Evolutionary conservation across 257 asterid genomes (phyloP), one percentile per base, ranked within the genome.

Genomic region (Gynochthodes officinalis): DNA sequence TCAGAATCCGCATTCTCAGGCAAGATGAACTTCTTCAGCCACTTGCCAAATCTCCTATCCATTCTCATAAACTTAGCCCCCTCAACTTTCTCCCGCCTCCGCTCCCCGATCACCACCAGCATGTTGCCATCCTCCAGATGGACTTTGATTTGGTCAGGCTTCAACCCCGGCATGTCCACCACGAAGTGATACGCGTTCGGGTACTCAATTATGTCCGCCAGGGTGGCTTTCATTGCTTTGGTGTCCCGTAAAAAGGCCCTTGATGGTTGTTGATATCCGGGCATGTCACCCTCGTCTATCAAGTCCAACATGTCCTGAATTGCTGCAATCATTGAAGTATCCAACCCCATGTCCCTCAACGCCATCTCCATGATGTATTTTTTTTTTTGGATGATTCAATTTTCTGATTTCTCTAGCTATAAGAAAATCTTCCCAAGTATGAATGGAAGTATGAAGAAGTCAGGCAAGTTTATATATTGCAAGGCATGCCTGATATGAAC

Each of bases 121-220:
- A 63, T 67, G 61, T 72, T 75, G 32, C 58, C 78, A 14, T 81
- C 82, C 70, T 79, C 82, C 37, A 82, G 10, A 8, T 79, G 84
- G 4, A 82, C 80, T 23, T 67, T 73, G 40, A 82, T 69, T 3
- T 76, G 75, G 37, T 67, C 80, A 0, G 66, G 7, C 7, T 74
- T 79, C 21, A 82, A 16, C 49, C 82, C 80, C 23, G 84, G 86
- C 84, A 82, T 79, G 75, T 79, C 86, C n/a, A 82, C 64, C 50
- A 79, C 52, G 59, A 79, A 82, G 23, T 46, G 58, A 57, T 71
- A 73, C 3, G 76, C 28, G 11, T 79, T 64, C 0, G 76, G 80
- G 39, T 54, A 64, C 62, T 79, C 82, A 6, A 71, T 67, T 16
- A 79, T 75, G 76, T 82, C 86, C 5, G 82, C 78, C 0, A 79